phyloP scores from a whole-genome alignment of 1,139 yeast genomes.

The Entelexis sorbosivorans region DNA sequence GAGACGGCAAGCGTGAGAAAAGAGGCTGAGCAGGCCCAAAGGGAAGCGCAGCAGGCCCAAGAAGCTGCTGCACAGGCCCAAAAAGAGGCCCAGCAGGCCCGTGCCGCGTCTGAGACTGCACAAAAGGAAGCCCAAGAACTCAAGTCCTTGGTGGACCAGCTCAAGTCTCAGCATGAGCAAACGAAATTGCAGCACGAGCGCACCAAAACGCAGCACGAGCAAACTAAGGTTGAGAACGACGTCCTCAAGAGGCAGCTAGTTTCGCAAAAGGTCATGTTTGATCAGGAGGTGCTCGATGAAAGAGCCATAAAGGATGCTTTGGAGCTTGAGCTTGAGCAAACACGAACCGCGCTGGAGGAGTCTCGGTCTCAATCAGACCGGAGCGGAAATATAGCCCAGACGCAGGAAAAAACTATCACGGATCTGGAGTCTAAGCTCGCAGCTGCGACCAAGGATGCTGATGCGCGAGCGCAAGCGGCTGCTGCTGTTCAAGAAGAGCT shows the following conservation, averaged over 20 bases:
- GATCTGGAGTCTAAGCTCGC: slow-evolving; percentile 6
- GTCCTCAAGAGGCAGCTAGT: slow-evolving; percentile 20
- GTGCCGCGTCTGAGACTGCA: neutral
- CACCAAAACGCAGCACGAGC: neutral
- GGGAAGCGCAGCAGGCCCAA: slow-evolving; percentile 8
- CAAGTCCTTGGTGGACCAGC: neutral
- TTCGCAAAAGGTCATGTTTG: slow-evolving; percentile 26
- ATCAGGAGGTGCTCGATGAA: slow-evolving; percentile 15
- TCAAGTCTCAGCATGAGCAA: neutral
- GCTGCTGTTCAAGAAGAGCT: neutral
- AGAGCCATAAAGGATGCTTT: slow-evolving; percentile 5
- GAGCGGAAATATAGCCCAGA: slow-evolving; percentile 11
- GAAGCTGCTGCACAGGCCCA: neutral
- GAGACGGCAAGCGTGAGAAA: slow-evolving; percentile 34
- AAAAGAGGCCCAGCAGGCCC: slow-evolving; percentile 4
- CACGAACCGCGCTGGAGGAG: slow-evolving; percentile 1
- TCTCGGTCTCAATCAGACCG: slow-evolving; percentile 15
- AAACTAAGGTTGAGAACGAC: slow-evolving; percentile 1
- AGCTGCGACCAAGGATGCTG: neutral
- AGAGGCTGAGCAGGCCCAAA: slow-evolving; percentile 30
- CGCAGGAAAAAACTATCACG: slow-evolving; percentile 10
- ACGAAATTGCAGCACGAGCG: neutral
- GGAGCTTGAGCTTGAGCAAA: slow-evolving; percentile 15
- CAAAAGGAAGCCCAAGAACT: neutral
- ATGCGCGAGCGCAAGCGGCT: neutral